Conservation (phyloP, 179 eudicot species). For the Patellifolia procumbens region DNA sequence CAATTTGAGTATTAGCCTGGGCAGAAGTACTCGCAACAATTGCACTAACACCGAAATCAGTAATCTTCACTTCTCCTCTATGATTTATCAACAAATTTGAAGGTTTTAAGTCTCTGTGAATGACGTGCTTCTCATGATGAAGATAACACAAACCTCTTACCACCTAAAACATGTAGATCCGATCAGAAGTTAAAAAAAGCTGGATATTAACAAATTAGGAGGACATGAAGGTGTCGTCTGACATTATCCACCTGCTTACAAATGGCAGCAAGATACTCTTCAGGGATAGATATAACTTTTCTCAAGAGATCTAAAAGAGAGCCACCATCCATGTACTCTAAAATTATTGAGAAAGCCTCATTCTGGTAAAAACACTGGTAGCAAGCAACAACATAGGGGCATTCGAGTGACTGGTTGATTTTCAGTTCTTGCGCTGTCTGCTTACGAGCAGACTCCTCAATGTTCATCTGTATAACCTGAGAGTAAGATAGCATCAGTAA, state of each 20-base stretch:
- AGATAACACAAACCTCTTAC: slow-evolving; percentile 90
- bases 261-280: slow-evolving; percentile 88
- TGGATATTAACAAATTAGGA: background rate
- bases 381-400: slow-evolving; percentile 80
- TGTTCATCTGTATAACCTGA: slow-evolving; percentile 96
- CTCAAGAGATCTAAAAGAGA: slow-evolving; percentile 82
- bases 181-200: background rate
- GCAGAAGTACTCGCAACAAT: slow-evolving; percentile 90
- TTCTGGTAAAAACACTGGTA: slow-evolving; percentile 91
- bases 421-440: slow-evolving; percentile 84
- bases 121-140: slow-evolving; percentile 91
- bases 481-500: slow-evolving; percentile 24
- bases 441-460: slow-evolving; percentile 79
- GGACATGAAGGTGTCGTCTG: slow-evolving; percentile 1
- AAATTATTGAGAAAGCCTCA: slow-evolving; percentile 85
- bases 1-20: slow-evolving; percentile 79
- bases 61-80: slow-evolving; percentile 95
- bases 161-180: slow-evolving; percentile 50
- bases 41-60: slow-evolving; percentile 98
- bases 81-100: slow-evolving; percentile 96
- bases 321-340: slow-evolving; percentile 99
- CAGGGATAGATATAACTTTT: slow-evolving; percentile 74
- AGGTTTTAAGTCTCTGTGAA: slow-evolving; percentile 94
- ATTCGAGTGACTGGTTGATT: slow-evolving; percentile 91
- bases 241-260: slow-evolving; percentile 73